Evolutionary conservation across 495 filamentous ascomycete species (phyloP).

Genomic region (Tetracladium setigerum): DNA sequence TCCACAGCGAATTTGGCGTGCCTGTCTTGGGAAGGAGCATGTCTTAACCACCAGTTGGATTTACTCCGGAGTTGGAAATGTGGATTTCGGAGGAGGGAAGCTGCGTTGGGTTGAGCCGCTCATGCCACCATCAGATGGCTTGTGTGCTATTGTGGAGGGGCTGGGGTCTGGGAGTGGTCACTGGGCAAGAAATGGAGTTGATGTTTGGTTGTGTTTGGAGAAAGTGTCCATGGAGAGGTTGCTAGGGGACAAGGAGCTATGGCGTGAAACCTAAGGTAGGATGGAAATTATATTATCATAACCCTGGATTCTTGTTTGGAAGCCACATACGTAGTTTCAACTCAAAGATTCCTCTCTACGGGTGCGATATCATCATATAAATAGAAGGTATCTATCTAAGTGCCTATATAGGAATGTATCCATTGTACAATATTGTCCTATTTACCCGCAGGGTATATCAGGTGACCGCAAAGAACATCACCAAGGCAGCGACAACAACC

Average conservation of each 20-base stretch:
- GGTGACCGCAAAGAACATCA: no score
- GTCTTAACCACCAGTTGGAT: slow-evolving; percentile 33
- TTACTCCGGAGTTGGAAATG: slow-evolving; percentile 27
- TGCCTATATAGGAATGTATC: no score
- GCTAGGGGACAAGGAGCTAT: slow-evolving; percentile 17
- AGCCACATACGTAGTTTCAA: no score
- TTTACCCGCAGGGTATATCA: no score
- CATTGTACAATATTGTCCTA: no score
- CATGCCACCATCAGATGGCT: slow-evolving; percentile 31
- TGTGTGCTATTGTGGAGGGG: slow-evolving; percentile 27
- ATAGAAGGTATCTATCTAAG: no score
- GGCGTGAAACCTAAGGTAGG: not conserved
- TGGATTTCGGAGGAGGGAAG: slow-evolving; percentile 23
- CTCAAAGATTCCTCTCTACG: no score
- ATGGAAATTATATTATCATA: no score
- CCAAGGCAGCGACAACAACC: no score
- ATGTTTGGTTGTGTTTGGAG: slow-evolving; percentile 27
- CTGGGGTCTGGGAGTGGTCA: slow-evolving; percentile 10
- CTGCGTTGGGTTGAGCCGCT: slow-evolving; percentile 29
- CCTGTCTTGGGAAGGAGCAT: slow-evolving; percentile 30
- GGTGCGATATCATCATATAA: no score
- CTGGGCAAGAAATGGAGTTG: slow-evolving; percentile 27
- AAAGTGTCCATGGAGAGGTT: slow-evolving; percentile 23
- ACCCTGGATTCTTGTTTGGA: no score
- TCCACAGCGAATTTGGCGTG: slow-evolving; percentile 32